Base-by-base conservation (phyloP, 2,329 filamentous ascomycete genomes). In the Cadophora sp. region DNA sequence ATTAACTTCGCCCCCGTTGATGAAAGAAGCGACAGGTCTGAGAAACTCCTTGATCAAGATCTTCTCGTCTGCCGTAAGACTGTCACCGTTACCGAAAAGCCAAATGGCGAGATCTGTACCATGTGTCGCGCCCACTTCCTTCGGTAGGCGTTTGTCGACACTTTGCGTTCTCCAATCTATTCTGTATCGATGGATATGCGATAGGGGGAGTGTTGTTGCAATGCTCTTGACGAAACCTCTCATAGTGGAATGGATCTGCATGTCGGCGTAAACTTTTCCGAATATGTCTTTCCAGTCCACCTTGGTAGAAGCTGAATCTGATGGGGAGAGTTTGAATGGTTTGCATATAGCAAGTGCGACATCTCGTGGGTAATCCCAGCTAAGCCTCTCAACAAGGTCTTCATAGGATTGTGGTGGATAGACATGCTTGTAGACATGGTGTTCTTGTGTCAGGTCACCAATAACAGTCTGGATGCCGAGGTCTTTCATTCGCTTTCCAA, bases 211-310 rank as follows among this genome's bases (percentile, higher is more conserved):
- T 1, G 55, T 31, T 11, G 12, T 12, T 14, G 59, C 53, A 34
- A 72, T 67, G 16, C 31, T 60, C 26, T 67, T 26, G 19, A 71
- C 37, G 27, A 69, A 68, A 2, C 71, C 71, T 12, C 69, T 63
- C 64, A 71, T 68, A 3, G 69, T 70, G 1, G 71, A 71, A 56
- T 72, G 69, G 14, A 72, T 68, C 24, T 72, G 71, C 43, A 72
- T 48, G 46, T 72, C 68, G 9, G 69, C 68, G 48, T 72, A 71
- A 7, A 72, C 27, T 40, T 62, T 62, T 2, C 69, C 69, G 59
- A 72, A 72, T 26, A 70, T 48, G 9, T 68, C 68, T 31, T 46
- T 65, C 71, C 71, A 72, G n/a, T 56, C 16, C 4, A 51, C 16
- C 7, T 26, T 48, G 2, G 53, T 34, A 24, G 31, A 4, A 34